A percentile compares a stretch with the other conserved stretches of the same genome.
phyloP scores from a whole-genome alignment of 345 rosid species.

The Combretum micranthum region DNA sequence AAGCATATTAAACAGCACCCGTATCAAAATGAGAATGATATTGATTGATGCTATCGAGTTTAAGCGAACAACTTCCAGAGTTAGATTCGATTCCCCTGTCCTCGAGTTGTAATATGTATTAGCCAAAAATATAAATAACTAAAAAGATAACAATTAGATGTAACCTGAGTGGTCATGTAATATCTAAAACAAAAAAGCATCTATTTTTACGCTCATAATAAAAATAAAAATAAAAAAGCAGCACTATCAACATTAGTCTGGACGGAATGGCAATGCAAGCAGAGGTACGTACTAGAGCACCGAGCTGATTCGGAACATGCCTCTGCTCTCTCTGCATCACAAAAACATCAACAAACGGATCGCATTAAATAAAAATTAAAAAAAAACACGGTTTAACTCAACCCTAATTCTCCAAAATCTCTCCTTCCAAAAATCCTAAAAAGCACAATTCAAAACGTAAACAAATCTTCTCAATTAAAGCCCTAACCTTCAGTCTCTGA shows the following conservation, averaged over 20 bases:
- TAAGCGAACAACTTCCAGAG: no score
- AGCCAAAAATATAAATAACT: no score
- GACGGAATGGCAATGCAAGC: neutral
- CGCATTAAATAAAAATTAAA: neutral
- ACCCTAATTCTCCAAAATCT: neutral
- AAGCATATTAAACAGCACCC: no score
- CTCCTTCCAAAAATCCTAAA: no score
- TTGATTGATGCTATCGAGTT: no score
- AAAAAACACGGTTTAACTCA: rapidly evolving
- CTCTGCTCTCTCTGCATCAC: conserved; percentile 58
- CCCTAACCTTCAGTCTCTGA: conserved; percentile 59
- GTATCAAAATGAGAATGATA: no score
- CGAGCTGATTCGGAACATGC: conserved; percentile 40
- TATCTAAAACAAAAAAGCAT: neutral
- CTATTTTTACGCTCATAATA: neutral
- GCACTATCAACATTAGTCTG: neutral
- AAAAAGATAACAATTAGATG: no score
- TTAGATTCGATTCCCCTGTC: no score
- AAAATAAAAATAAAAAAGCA: neutral
- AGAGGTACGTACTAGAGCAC: conserved; percentile 20
- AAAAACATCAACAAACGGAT: conserved; percentile 6
- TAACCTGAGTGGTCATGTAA: no score
- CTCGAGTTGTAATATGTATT: no score
- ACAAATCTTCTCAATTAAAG: neutral
- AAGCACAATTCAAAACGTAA: neutral